Evolutionary conservation across 1,284 basidiomycete species (phyloP).

Genomic region (Xerocomus nothofagi): DNA sequence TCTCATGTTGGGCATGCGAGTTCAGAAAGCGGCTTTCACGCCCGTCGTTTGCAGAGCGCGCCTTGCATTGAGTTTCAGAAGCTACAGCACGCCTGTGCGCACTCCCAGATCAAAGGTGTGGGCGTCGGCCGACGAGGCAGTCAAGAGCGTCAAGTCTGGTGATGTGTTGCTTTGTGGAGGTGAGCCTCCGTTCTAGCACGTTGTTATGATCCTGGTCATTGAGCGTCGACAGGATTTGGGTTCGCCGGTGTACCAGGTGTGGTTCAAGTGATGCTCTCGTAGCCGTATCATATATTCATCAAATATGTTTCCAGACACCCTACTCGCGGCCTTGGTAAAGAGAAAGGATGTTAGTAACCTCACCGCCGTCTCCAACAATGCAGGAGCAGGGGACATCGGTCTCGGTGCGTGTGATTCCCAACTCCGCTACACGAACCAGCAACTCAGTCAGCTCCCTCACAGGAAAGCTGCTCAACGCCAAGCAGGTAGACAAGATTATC

Average conservation of each 20-base stretch:
- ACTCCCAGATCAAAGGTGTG: slow-evolving; percentile 71
- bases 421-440: background rate
- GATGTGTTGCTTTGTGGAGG: slow-evolving; percentile 81
- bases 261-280: background rate
- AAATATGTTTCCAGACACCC: slow-evolving; percentile 57
- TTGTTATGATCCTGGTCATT: slow-evolving; percentile 2
- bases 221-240: slow-evolving; percentile 65
- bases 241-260: slow-evolving; percentile 73
- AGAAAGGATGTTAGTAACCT: slow-evolving; percentile 72
- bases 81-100: slow-evolving; percentile 25
- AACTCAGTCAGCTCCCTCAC: slow-evolving; percentile 12
- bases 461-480: slow-evolving; percentile 78
- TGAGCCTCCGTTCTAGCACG: slow-evolving; percentile 35
- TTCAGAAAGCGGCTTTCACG: slow-evolving; percentile 14
- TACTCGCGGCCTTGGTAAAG: slow-evolving; percentile 78
- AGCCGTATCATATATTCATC: background rate
- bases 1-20: slow-evolving; percentile 23
- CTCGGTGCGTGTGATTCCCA: slow-evolving; percentile 56
- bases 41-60: slow-evolving; percentile 18
- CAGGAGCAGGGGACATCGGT: slow-evolving; percentile 75
- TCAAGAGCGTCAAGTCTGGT: slow-evolving; percentile 80
- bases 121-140: slow-evolving; percentile 76
- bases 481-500: slow-evolving; percentile 84
- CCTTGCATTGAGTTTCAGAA: slow-evolving; percentile 15
- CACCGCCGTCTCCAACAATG: slow-evolving; percentile 90